Evolutionary conservation across 2,329 filamentous ascomycete species (phyloP).

Genomic region (Ploettnerulaceae sp.): DNA sequence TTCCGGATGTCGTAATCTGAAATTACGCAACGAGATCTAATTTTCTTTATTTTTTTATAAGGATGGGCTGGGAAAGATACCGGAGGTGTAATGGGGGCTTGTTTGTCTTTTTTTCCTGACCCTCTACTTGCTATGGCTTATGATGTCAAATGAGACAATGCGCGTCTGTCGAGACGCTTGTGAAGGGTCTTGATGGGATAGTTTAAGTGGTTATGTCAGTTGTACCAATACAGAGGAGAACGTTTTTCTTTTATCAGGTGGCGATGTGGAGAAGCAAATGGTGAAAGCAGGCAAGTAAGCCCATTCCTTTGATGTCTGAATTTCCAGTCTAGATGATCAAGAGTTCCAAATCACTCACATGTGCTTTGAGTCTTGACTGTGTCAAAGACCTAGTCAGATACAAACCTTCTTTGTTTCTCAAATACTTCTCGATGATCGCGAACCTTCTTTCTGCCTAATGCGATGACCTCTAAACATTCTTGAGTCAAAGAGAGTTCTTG

Average conservation of each 20-base stretch:
- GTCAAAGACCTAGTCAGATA: too few species aligned
- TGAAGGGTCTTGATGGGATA: conserved; percentile 1
- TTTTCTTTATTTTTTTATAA: conserved; percentile 13
- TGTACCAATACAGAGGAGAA: conserved; percentile 19
- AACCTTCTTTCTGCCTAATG: conserved; percentile 1
- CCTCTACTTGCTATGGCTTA: conserved; percentile 14
- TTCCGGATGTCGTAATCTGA: conserved; percentile 7
- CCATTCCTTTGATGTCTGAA: not conserved
- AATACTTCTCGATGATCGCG: not conserved
- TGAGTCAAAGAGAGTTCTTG: not conserved
- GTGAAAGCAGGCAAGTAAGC: not conserved
- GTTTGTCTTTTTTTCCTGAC: conserved; percentile 6
- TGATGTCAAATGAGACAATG: conserved; percentile 17
- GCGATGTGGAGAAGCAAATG: not conserved
- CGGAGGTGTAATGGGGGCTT: conserved; percentile 24
- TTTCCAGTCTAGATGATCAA: not conserved
- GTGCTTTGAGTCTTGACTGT: too few species aligned
- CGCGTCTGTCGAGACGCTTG: conserved; percentile 11
- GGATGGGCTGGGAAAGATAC: conserved; percentile 13
- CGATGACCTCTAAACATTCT: not conserved
- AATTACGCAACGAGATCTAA: conserved; percentile 7
- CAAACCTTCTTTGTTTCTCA: conserved; percentile 5
- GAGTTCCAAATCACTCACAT: not conserved
- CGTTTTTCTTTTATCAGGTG: not conserved
- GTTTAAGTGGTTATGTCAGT: conserved; percentile 2